Evolutionary conservation across 495 filamentous ascomycete genomes (phyloP), one percentile per base, ranked within the genome.

Genomic region (Staphylotrichum longicolle): DNA sequence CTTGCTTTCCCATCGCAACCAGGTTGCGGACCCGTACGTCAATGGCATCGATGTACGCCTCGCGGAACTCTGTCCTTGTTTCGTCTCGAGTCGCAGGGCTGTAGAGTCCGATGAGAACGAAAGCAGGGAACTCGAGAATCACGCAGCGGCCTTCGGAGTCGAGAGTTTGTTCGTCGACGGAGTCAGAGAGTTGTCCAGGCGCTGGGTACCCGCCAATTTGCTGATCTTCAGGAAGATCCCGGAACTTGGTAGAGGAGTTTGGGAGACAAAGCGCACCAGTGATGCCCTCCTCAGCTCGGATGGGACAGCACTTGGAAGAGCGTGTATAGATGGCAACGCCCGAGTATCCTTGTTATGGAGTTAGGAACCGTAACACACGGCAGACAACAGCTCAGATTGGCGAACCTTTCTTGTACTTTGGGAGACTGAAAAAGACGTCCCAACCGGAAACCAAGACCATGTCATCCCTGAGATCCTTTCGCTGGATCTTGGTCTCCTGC

Each of bases 401-500:
- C 65, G 12, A 72, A 90, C 93, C 94, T 77, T 98, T 96, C 75
- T 97, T 97, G 66, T 94, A 80, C 70, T 85, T 89, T 7, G 94
- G 94, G 7, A 98, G 80, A 69, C 91, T 96, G 75, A 96, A 97
- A 72, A 86, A 96, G 65, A 92, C 96, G 72, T 98, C 94, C 94
- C 94, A 98, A 32, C 94, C 94, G 0, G 91, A 86, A 0, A 98
- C 87, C 5, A 97, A 74, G 12, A 98, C 92, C 93, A 98, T 97
- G 71, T 96, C 94, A 78, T 98, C 94, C 34, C 81, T 79, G 3
- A 98, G 80, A 66, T 98, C 93, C 70, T 96, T 97, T 27, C 89
- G 84, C 70, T 98, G 94, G 53, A 98, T 97, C 76, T 96, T 98
- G 33, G 91, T 88, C 73, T 98, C 94, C 71, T 98, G 94, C 76